phyloP scores from a whole-genome alignment of 495 filamentous ascomycete species.

The Aspergillus olivimuriae region DNA sequence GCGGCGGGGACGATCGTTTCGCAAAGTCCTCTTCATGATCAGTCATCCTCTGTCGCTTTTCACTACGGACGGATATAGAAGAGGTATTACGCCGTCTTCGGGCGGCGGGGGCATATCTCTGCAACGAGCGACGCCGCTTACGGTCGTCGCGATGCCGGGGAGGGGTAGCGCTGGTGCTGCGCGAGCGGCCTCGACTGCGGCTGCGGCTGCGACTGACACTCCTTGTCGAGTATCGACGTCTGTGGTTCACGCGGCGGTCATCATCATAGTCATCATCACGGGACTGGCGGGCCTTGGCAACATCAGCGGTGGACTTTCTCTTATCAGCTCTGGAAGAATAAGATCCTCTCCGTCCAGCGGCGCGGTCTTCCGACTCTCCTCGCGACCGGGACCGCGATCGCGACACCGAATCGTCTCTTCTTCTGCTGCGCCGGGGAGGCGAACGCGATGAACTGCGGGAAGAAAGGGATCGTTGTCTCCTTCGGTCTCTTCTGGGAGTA shows the following conservation, averaged over 20 bases:
- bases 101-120: constrained; percentile 46
- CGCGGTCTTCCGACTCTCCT: constrained; percentile 16
- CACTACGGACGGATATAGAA: constrained; percentile 45
- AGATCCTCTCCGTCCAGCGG: constrained; percentile 33
- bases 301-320: constrained; percentile 41
- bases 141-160: constrained; percentile 26
- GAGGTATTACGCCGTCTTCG: constrained; percentile 44
- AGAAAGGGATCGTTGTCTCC: constrained; percentile 34
- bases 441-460: constrained; percentile 42
- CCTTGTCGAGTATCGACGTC: constrained; percentile 33
- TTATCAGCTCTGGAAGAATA: constrained; percentile 34
- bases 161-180: constrained; percentile 27
- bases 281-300: constrained; percentile 38
- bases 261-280: constrained; percentile 29
- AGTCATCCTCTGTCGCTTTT: constrained; percentile 50
- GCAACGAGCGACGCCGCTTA: constrained; percentile 45
- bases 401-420: constrained; percentile 28
- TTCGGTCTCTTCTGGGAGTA: constrained; percentile 50
- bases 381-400: constrained; percentile 42
- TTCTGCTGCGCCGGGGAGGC: constrained; percentile 23
- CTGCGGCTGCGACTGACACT: constrained; percentile 37
- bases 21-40: constrained; percentile 50
- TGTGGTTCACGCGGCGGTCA: constrained; percentile 35
- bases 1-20: constrained; percentile 38
- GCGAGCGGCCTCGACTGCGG: constrained; percentile 35